Base-by-base conservation (phyloP, 1,284 basidiomycete species). In the Naganishia albida region DNA sequence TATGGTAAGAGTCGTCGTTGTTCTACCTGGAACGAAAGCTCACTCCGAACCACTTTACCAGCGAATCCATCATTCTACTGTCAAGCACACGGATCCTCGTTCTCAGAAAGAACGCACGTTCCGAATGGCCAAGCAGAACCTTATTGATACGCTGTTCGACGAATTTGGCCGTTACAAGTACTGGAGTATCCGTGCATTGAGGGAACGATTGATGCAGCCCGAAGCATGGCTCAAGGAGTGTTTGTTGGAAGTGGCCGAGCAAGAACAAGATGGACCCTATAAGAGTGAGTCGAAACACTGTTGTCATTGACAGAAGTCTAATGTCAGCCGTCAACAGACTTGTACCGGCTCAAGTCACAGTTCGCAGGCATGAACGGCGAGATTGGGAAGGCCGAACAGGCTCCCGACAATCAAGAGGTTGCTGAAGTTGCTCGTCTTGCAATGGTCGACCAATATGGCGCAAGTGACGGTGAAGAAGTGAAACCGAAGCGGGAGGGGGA, bases 161-260 rank as follows among this genome's bases (percentile, higher is more conserved):
- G 62, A 60, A 25, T 67, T 67, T 48, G 64, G 53, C 26, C 51
- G 63, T 28, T 67, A 56, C 67, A 64, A 65, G 34, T 67, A 65
- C 40, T 67, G 67, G 67, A 67, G 57, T 53, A 49, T 65, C 49
- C 28, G 40, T 10, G 63, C 62, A 18, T 43, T 67, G 39, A 46
- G 48, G 28, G 57, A 64, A 2, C 51, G 67, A 25, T 56, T 65
- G 44, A 52, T 48, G 42, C 67, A 67, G 48, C 67, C 67, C n/a
- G 57, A 44, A 10, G 56, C 56, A 3, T 67, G 62, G 54, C 34
- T 67, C 26, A 56, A 51, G 39, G 40, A 56, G 23, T 62, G 52
- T 26, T 18, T 67, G 18, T 20, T 44, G n/a, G 67, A 64, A 34
- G 49, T 67, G 26, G 67, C 63, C 10, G 57, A 54, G 44, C 50